Evolutionary conservation across 345 rosid genomes (phyloP).

Genomic region (Garcia nutans): DNA sequence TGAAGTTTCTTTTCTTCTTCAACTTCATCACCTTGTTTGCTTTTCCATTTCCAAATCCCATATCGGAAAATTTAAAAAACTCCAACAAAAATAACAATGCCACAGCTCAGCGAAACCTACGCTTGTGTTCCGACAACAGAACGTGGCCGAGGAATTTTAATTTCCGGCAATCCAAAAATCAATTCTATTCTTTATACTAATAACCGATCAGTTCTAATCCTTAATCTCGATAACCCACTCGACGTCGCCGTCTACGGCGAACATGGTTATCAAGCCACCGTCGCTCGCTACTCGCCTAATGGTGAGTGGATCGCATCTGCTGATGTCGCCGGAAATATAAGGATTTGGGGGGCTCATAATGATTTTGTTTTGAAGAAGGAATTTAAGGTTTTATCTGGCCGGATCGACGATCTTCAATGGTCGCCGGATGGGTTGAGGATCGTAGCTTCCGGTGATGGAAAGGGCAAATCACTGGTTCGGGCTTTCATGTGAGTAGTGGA

Average conservation of each 20-base stretch:
- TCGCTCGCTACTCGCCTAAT: slow-evolving; percentile 94
- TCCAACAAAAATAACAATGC: slow-evolving; percentile 6
- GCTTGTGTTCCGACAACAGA: slow-evolving; percentile 88
- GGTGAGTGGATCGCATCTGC: slow-evolving; percentile 99
- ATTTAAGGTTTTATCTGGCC: slow-evolving; percentile 82
- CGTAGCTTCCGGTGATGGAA: slow-evolving; percentile 94
- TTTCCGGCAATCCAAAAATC: slow-evolving; percentile 74
- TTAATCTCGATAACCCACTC: slow-evolving; percentile 76
- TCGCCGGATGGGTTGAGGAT: slow-evolving; percentile 91
- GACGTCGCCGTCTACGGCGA: slow-evolving; percentile 84
- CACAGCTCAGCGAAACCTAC: slow-evolving; percentile 57
- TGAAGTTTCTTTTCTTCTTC: no score
- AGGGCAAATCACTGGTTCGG: slow-evolving; percentile 90
- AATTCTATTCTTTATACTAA: slow-evolving; percentile 73
- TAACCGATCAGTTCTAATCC: slow-evolving; percentile 83
- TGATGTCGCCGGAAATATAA: slow-evolving; percentile 80
- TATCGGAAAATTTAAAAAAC: no score
- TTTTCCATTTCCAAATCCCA: no score
- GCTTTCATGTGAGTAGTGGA: slow-evolving; percentile 77
- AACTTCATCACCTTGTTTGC: no score
- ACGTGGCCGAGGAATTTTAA: slow-evolving; percentile 87
- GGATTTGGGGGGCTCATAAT: slow-evolving; percentile 87
- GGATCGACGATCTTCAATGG: slow-evolving; percentile 99
- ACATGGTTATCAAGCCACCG: slow-evolving; percentile 90
- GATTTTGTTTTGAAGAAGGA: slow-evolving; percentile 91